A percentile compares a stretch with the other conserved stretches of the same genome.
These are phyloP conservation scores for Didymella sp. DNA, from an alignment of 2,329 filamentous ascomycete genomes.

Conservation along the genomic window DNA sequence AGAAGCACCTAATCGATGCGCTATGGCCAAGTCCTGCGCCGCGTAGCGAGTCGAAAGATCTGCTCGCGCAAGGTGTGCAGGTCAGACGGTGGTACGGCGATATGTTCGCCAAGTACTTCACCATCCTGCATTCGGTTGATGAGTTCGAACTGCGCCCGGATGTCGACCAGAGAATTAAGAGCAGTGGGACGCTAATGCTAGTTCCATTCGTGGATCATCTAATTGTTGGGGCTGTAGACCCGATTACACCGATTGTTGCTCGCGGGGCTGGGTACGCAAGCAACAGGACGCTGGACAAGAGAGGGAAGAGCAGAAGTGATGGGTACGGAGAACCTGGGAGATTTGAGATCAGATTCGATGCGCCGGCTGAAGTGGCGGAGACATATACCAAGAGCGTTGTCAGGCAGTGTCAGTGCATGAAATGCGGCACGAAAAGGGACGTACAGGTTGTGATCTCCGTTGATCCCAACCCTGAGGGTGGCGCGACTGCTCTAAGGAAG, in stretches of 20 bases:
- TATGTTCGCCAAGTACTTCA: constrained; percentile 50
- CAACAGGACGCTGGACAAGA: constrained; percentile 27
- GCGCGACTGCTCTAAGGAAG: constrained; percentile 17
- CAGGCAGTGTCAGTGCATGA: constrained; percentile 45
- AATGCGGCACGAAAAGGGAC: constrained; percentile 46
- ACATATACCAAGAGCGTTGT: constrained; percentile 44
- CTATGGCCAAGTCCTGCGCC: constrained; percentile 46
- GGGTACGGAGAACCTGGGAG: constrained; percentile 40
- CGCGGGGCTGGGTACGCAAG: constrained; percentile 43
- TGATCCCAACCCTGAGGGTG: constrained; percentile 37
- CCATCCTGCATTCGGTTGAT: constrained; percentile 38
- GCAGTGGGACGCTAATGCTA: constrained; percentile 43
- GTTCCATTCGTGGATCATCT: constrained; percentile 46
- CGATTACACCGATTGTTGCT: constrained; percentile 45
- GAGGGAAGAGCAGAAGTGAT: constrained; percentile 17
- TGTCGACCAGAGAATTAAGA: constrained; percentile 41
- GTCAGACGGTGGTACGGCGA: constrained; percentile 48
- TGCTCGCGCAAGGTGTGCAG: constrained; percentile 44
- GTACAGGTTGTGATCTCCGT: constrained; percentile 45
- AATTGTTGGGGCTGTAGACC: constrained; percentile 42
- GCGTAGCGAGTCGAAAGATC: constrained; percentile 33
- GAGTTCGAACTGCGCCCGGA: constrained; percentile 43
- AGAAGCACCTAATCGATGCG: constrained; percentile 48
- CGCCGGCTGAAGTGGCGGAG: constrained; percentile 37
- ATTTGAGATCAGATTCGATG: constrained; percentile 47